Evolutionary conservation across 2,329 filamentous ascomycete genomes (phyloP).

Genomic region (Fusarium marasasianum): DNA sequence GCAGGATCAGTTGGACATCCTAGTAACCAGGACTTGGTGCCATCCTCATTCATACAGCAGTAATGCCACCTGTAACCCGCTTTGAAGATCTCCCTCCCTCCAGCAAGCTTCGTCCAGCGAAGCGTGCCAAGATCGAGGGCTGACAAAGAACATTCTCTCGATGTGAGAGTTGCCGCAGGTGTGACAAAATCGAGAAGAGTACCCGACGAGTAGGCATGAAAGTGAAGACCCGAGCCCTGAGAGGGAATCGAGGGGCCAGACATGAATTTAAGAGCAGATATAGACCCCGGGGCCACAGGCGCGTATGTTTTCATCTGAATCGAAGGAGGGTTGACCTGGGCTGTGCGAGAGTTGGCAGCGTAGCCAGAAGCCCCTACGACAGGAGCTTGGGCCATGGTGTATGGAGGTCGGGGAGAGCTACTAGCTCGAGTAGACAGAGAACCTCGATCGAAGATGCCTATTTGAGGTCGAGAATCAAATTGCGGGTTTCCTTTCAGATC

Average conservation of each 20-base stretch:
- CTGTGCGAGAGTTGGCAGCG: constrained; percentile 73
- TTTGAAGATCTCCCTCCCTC: constrained; percentile 93
- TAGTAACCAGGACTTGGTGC: constrained; percentile 96
- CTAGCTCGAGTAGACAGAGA: constrained; percentile 52
- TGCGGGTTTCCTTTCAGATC: constrained; percentile 91
- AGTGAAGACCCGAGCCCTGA: constrained; percentile 91
- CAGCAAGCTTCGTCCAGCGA: constrained; percentile 94
- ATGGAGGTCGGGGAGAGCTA: constrained; percentile 62
- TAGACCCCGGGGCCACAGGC: constrained; percentile 86
- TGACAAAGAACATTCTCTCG: constrained; percentile 89
- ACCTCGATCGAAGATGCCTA: constrained; percentile 62
- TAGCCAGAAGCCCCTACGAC: constrained; percentile 70
- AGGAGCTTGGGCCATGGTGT: constrained; percentile 59
- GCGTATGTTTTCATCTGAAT: constrained; percentile 77
- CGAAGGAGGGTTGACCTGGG: constrained; percentile 72
- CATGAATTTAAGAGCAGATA: constrained; percentile 90
- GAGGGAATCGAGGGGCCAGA: constrained; percentile 83
- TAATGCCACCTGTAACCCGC: constrained; percentile 97
- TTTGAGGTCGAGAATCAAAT: constrained; percentile 75
- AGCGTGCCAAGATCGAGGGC: constrained; percentile 87
- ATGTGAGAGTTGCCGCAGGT: constrained; percentile 85
- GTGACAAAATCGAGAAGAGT: constrained; percentile 95
- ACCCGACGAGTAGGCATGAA: constrained; percentile 93
- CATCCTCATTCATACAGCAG: constrained; percentile 93
- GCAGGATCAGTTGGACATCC: constrained; percentile 83